Base-by-base conservation (phyloP, 1,284 basidiomycete genomes). In the Ustilago shanxiensis region DNA sequence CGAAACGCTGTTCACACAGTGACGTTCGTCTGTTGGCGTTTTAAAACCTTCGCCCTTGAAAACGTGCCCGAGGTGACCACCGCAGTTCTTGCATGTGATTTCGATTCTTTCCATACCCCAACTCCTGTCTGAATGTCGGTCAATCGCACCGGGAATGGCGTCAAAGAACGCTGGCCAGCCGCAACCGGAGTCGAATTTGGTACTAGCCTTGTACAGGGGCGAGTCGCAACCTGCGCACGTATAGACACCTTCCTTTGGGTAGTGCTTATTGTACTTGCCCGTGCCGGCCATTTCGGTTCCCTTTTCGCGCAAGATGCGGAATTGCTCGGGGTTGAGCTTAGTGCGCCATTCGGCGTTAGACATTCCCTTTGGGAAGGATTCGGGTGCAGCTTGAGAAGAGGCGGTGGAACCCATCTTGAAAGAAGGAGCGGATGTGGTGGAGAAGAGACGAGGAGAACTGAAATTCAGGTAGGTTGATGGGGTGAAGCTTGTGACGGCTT, bases 111-210 rank as follows among this genome's bases (percentile, higher is more conserved):
- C 78, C 87, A 87, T 88, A 49, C 87, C 87, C 79, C 87, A 86
- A 13, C 86, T 86, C 28, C 77, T 71, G 79, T 88, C 88, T 52
- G 86, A 85, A 54, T 88, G 86, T 45, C 88, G 89, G 61, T 86
- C 89, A n/a, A 97, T 93, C 14, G 95, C 93, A 37, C 95, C 95
- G 1, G 95, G 95, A 66, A 97, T 91, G 2, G 94, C 93, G 83
- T 96, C 95, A 85, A 93, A 98, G 89, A 95, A 98, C 0, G 95
- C 95, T n/a, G 95, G 95, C 95, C 95, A 98, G 33, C 95, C 95
- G 83, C 95, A 98, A 11, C 94, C 94, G 64, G 93, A 94, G 81
- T 93, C 90, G 87, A 97, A 98, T 87, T 98, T 98, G 75, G 93
- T 95, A 33, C 89, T 89, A 80, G 93, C 93, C 88, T 88, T 87